Percentiles rank a stretch among this genome's conserved stretches.
Conservation (phyloP, 148 eudicot species). For the Chenopodium formosanum region DNA sequence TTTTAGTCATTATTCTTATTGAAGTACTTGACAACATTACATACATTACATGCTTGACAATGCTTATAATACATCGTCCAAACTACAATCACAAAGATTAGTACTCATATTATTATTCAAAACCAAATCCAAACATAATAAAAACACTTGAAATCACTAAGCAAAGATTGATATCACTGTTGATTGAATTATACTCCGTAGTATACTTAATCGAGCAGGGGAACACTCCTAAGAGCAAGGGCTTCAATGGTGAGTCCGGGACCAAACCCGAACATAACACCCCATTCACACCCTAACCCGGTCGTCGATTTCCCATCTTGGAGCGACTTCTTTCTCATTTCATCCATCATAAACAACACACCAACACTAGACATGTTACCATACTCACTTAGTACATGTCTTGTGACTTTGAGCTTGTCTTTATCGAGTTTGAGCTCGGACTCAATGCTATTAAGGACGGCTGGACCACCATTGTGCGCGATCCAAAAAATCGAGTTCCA, state of each 20-base stretch:
- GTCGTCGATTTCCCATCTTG: conserved; percentile 16
- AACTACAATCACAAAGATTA: too few species aligned
- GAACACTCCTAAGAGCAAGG: conserved; percentile 20
- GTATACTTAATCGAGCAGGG: background rate
- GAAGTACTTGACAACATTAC: too few species aligned
- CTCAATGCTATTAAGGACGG: conserved; percentile 24
- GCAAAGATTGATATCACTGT: background rate
- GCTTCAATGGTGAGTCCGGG: conserved; percentile 33
- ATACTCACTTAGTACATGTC: conserved; percentile 25
- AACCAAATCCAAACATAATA: background rate
- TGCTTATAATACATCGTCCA: too few species aligned
- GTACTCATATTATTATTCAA: too few species aligned
- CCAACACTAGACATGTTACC: conserved; percentile 33
- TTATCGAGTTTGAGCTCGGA: conserved; percentile 18
- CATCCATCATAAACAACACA: conserved; percentile 34
- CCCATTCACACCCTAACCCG: conserved; percentile 26
- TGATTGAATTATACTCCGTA: background rate
- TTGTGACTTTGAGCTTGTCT: conserved; percentile 19
- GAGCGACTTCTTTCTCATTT: conserved; percentile 24
- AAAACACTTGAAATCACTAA: background rate
- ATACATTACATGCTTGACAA: too few species aligned
- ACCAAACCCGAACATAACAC: conserved; percentile 32
- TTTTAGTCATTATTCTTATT: too few species aligned
- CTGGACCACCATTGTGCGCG: conserved; percentile 29
- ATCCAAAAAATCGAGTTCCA: conserved; percentile 33